Base-by-base conservation (phyloP, 1,139 yeast species). In the Suhomyces atakaporum region DNA sequence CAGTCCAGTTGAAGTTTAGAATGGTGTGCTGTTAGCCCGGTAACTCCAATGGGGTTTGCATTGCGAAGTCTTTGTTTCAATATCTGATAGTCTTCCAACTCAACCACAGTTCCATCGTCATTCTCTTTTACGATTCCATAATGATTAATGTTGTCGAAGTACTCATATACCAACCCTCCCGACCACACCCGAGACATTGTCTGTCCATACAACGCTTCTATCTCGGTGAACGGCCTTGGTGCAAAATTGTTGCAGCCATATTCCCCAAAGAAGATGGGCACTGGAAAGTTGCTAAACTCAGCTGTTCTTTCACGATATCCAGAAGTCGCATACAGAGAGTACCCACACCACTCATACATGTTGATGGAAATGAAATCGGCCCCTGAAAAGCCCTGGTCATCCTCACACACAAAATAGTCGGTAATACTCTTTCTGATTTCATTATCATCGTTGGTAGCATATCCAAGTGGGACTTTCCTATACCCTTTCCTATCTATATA, bases 311-410 rank as follows among this genome's bases (percentile, higher is more conserved):
- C 81, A 41, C 69, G 60, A 45, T 77, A 79, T 0, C 84, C 84
- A 31, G 81, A 75, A 3, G 76, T 66, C 11, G 70, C 65, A 51
- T 66, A 77, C 5, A 77, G 66, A 1, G 84, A 78, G 44, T 76
- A 73, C 0, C 84, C 85, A 60, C 85, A 79, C 84, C 85, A 79
- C 51, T 78, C 83, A 51, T 78, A 79, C 74, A 77, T 78, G 48
- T 79, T 79, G 32, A 79, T 63, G 1, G 81, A 84, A 48, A 76
- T 72, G 47, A 79, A 79, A 48, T 79, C 84, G 12, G 42, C 40
- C 12, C n/a, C 9, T 15, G 20, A 8, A 7, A 46, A 50, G 2
- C 61, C 63, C 10, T 62, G 8, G 7, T 46, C 50, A 2, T 61
- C 63, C 10, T 62, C 59, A 54, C 84, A 79, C 11, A 66, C 64